These are phyloP conservation scores for Phoma sp. DNA, from an alignment of 2,329 filamentous ascomycete species.

Conservation along the genomic window DNA sequence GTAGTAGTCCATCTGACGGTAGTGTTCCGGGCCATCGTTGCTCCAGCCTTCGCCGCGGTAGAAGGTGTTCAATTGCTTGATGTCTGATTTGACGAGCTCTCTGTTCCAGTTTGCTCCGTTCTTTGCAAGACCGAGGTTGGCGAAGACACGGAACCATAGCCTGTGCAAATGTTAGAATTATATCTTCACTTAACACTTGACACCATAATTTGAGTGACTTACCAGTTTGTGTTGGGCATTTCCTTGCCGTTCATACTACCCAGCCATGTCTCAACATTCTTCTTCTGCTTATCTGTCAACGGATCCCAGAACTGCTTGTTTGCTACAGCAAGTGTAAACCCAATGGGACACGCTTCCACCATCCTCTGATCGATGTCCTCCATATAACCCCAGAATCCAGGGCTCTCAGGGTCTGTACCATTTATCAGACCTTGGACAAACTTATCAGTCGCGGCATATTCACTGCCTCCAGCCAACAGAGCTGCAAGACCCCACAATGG, in stretches of 20 bases:
- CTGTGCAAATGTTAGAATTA: slow-evolving; percentile 52
- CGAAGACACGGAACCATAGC: slow-evolving; percentile 87
- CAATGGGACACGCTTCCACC: slow-evolving; percentile 85
- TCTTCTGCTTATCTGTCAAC: slow-evolving; percentile 67
- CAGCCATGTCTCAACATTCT: slow-evolving; percentile 75
- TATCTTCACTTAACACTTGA: neutral
- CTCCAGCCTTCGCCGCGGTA: slow-evolving; percentile 85
- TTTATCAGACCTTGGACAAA: slow-evolving; percentile 75
- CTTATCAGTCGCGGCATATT: slow-evolving; percentile 68
- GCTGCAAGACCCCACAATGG: slow-evolving; percentile 79
- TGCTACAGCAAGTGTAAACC: slow-evolving; percentile 76
- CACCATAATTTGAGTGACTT: slow-evolving; percentile 17
- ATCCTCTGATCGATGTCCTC: slow-evolving; percentile 81
- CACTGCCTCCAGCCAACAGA: slow-evolving; percentile 71
- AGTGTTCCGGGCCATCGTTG: slow-evolving; percentile 79
- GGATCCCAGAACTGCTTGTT: slow-evolving; percentile 70
- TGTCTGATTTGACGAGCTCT: slow-evolving; percentile 74
- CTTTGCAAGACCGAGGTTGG: slow-evolving; percentile 78
- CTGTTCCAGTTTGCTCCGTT: slow-evolving; percentile 76
- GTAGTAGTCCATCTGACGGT: slow-evolving; percentile 88
- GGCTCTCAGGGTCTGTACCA: slow-evolving; percentile 72
- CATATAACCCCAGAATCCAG: slow-evolving; percentile 80
- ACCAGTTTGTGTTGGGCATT: slow-evolving; percentile 71
- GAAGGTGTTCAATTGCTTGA: slow-evolving; percentile 80
- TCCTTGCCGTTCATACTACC: slow-evolving; percentile 82